A percentile compares a stretch with the other conserved stretches of the same genome.
phyloP scores from a whole-genome alignment of 139 green algal genomes.

The Monoraphidium neglectum region DNA sequence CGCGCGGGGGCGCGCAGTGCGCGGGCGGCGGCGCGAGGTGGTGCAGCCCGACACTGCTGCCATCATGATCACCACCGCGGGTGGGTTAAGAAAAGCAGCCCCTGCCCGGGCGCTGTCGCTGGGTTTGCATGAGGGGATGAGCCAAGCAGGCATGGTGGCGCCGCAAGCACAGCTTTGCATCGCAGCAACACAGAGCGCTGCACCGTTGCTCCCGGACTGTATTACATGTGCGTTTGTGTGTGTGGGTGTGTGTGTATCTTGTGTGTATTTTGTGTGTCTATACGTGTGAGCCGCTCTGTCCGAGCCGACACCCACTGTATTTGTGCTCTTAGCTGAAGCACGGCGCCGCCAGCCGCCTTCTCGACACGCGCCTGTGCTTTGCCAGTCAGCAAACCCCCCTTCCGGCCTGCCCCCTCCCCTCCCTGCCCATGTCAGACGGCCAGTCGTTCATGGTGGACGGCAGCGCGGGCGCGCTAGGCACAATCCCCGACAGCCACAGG shows the following conservation, averaged over 20 bases:
- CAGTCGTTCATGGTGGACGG: slow-evolving; percentile 8
- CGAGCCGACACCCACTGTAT: too few relatives aligned
- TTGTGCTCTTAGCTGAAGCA: too few relatives aligned
- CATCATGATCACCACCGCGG: slow-evolving; percentile 6
- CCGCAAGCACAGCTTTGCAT: not conserved
- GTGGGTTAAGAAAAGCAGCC: not conserved
- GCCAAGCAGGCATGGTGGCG: not conserved
- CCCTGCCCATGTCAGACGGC: not conserved
- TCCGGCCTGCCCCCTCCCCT: not conserved
- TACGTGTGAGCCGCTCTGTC: too few relatives aligned
- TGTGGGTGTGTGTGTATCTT: not conserved
- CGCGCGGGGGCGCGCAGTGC: not conserved
- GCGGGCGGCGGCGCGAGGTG: not conserved
- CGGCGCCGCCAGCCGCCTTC: too few relatives aligned
- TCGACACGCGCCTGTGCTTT: too few relatives aligned
- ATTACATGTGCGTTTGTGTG: not conserved
- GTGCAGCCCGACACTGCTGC: not conserved
- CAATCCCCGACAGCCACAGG: not conserved
- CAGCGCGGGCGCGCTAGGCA: not conserved
- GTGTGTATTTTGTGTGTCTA: too few relatives aligned
- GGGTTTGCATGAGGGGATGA: too few relatives aligned
- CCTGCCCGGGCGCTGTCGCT: too few relatives aligned
- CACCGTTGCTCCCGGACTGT: not conserved
- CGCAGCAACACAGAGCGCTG: not conserved
- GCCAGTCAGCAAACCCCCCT: too few relatives aligned